Evolutionary conservation across 2,329 filamentous ascomycete genomes (phyloP).

Genomic region (Paracorniculantispora psalliotae): DNA sequence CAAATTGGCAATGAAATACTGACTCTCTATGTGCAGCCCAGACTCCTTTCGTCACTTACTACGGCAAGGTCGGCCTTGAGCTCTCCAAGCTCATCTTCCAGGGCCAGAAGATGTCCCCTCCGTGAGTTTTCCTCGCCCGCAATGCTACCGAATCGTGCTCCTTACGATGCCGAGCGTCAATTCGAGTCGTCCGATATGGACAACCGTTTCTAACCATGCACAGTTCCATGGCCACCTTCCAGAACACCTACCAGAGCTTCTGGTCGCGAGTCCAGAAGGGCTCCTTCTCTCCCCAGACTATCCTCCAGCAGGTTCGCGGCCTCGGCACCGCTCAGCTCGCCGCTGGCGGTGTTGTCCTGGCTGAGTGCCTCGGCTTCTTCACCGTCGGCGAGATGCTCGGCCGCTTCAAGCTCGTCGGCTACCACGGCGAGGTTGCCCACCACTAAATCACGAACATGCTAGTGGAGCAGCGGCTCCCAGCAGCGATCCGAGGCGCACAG

Average conservation of each 20-base stretch:
- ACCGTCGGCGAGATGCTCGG: conserved; percentile 96
- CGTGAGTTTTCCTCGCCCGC: conserved; percentile 60
- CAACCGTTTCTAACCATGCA: conserved; percentile 5
- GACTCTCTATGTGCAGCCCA: conserved; percentile 55
- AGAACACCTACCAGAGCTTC: conserved; percentile 75
- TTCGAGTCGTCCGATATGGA: background rate
- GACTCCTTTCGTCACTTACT: conserved; percentile 84
- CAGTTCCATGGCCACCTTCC: conserved; percentile 76
- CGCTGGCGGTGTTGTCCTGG: conserved; percentile 69
- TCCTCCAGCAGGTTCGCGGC: conserved; percentile 58
- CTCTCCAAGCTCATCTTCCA: conserved; percentile 81
- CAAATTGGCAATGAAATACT: background rate
- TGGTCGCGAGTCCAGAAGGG: conserved; percentile 66
- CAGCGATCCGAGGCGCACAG: background rate
- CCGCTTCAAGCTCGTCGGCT: conserved; percentile 90
- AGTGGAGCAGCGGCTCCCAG: background rate
- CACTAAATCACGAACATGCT: conserved; percentile 39
- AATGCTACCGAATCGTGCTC: background rate
- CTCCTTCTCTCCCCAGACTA: conserved; percentile 51
- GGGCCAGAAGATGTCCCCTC: conserved; percentile 86
- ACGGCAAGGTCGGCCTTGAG: conserved; percentile 83
- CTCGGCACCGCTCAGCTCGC: conserved; percentile 66
- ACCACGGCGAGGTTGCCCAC: conserved; percentile 60
- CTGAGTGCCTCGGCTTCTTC: conserved; percentile 94
- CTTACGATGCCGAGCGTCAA: background rate